These are phyloP conservation scores for Spathaspora boniae DNA, from an alignment of 805 yeast genomes.

Conservation along the genomic window DNA sequence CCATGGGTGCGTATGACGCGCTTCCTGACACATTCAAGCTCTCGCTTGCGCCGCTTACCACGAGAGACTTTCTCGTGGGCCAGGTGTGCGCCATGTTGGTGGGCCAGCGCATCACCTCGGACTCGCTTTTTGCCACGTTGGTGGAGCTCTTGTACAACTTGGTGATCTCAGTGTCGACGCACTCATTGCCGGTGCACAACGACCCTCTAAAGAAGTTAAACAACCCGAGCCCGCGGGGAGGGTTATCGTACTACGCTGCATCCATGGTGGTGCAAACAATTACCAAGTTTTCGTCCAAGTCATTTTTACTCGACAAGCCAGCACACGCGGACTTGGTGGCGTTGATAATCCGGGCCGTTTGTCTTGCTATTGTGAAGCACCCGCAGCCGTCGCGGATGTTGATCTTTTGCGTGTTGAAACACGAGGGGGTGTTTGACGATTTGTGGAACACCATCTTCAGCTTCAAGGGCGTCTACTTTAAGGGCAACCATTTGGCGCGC, in stretches of 20 bases:
- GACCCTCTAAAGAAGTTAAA: constrained; percentile 22
- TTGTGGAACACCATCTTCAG: constrained; percentile 32
- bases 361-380: constrained; percentile 48
- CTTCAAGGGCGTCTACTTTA: constrained; percentile 20
- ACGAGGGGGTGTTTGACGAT: constrained; percentile 34
- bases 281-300: constrained; percentile 31
- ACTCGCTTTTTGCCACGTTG: constrained; percentile 39
- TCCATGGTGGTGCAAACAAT: constrained; percentile 42
- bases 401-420: constrained; percentile 46
- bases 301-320: constrained; percentile 34
- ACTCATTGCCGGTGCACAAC: constrained; percentile 15
- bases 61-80: constrained; percentile 59
- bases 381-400: constrained; percentile 54
- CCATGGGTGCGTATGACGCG: constrained; percentile 44
- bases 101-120: constrained; percentile 25
- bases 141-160: constrained; percentile 62
- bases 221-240: constrained; percentile 36
- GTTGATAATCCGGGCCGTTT: constrained; percentile 52
- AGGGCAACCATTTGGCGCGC: constrained; percentile 17
- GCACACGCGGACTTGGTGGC: constrained; percentile 57
- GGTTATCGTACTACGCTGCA: constrained; percentile 51
- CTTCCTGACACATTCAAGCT: constrained; percentile 54
- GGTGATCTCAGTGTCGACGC: constrained; percentile 38
- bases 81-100: constrained; percentile 46
- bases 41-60: constrained; percentile 43